Evolutionary conservation across 805 yeast species (phyloP).

Genomic region (Saccharomycopsis fermentans): DNA sequence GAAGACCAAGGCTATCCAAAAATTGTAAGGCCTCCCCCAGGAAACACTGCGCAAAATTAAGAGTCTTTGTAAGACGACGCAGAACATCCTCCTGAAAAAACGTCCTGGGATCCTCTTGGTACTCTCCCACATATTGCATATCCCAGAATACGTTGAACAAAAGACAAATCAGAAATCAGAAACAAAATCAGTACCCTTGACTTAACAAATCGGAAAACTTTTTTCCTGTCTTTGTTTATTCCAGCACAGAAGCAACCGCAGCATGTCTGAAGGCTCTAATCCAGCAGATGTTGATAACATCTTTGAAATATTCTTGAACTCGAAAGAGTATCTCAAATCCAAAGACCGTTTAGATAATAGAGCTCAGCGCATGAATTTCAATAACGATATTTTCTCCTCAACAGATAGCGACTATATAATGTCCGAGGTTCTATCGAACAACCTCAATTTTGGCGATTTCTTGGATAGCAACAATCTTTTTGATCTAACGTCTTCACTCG

Average conservation of each 20-base stretch:
- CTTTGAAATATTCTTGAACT: neutral
- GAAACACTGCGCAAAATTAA: too few species aligned
- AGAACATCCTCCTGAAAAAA: too few species aligned
- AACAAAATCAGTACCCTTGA: too few species aligned
- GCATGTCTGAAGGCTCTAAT: neutral
- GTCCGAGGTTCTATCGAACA: neutral
- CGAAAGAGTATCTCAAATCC: neutral
- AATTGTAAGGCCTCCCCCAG: too few species aligned
- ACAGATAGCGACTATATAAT: neutral
- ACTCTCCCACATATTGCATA: too few species aligned
- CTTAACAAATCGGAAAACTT: too few species aligned
- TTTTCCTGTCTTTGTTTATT: too few species aligned
- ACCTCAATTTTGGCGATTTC: conserved; percentile 5
- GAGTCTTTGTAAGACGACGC: too few species aligned
- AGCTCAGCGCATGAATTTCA: neutral
- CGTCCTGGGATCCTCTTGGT: too few species aligned
- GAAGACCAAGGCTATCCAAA: too few species aligned
- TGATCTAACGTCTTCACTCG: neutral
- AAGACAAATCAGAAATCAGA: too few species aligned
- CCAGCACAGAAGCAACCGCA: neutral
- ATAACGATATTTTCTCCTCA: neutral
- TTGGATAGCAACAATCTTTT: neutral
- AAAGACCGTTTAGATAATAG: neutral
- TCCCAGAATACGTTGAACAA: too few species aligned
- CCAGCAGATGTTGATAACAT: neutral